A percentile compares a stretch with the other conserved stretches of the same genome.
phyloP scores from a whole-genome alignment of 140 eudicot genomes.

The Anethum foeniculum region DNA sequence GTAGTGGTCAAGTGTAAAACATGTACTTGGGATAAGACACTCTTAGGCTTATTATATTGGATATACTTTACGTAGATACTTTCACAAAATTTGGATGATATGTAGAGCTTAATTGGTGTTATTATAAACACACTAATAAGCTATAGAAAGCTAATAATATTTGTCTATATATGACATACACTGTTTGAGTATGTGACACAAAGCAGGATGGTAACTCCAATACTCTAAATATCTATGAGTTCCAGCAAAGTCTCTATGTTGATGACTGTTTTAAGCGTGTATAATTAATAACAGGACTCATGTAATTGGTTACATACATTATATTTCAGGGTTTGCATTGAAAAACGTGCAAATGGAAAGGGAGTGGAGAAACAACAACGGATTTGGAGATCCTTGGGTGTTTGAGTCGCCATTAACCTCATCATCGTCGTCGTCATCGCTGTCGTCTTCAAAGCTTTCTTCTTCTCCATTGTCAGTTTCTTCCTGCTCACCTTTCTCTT shows the following conservation, averaged over 20 bases:
- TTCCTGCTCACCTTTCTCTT: slow-evolving; percentile 2
- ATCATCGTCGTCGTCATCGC: background rate
- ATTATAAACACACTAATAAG: background rate
- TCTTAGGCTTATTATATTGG: background rate
- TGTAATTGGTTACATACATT: background rate
- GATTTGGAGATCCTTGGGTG: slow-evolving; percentile 12
- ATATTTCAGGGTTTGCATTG: background rate
- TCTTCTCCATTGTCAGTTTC: slow-evolving; percentile 19
- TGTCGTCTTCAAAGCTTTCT: slow-evolving; percentile 22
- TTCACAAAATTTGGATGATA: background rate
- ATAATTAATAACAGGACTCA: background rate
- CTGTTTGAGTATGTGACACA: background rate
- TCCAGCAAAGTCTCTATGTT: background rate
- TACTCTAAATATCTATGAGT: background rate
- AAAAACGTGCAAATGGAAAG: slow-evolving; percentile 22
- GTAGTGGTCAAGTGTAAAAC: background rate
- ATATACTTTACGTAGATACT: background rate
- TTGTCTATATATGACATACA: background rate
- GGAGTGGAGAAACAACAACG: slow-evolving; percentile 22
- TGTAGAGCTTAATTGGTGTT: background rate
- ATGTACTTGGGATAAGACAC: background rate
- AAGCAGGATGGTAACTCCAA: background rate
- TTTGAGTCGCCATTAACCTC: slow-evolving; percentile 22
- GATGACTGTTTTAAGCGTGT: background rate
- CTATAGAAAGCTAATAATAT: no score